phyloP scores from a whole-genome alignment of 139 green algal species.

The Desmodesmus armatus region DNA sequence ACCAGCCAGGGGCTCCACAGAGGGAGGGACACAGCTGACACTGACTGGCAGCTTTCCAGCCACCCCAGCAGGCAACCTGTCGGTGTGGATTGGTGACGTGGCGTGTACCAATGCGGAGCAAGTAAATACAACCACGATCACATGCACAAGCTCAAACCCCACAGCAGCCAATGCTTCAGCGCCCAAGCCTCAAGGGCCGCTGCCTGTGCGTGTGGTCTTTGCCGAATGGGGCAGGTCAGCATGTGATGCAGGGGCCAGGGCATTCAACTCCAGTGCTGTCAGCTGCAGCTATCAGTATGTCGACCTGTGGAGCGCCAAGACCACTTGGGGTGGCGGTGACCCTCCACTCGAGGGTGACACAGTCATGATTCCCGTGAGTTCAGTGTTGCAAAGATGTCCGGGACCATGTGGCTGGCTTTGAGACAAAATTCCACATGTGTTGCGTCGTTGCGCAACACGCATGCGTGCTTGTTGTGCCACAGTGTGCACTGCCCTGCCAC shows the following conservation, averaged over 20 bases:
- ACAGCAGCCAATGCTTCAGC: background rate
- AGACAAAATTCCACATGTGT: background rate
- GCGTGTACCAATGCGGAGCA: slow-evolving; percentile 35
- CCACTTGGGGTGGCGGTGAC: slow-evolving; percentile 69
- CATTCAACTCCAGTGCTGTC: background rate
- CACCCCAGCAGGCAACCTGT: background rate
- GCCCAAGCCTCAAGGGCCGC: slow-evolving; percentile 15
- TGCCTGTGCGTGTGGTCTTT: slow-evolving; percentile 13
- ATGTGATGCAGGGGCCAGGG: background rate
- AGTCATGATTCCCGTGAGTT: slow-evolving; percentile 58
- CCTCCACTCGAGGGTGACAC: slow-evolving; percentile 62
- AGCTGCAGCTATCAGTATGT: slow-evolving; percentile 54
- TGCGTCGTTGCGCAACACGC: background rate
- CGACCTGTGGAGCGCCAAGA: slow-evolving; percentile 69
- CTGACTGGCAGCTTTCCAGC: slow-evolving; percentile 44
- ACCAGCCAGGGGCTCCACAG: slow-evolving; percentile 60
- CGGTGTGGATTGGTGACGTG: slow-evolving; percentile 4
- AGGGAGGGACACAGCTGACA: slow-evolving; percentile 62
- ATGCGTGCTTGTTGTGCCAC: background rate
- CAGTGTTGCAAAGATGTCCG: no score
- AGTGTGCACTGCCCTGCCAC: slow-evolving; percentile 47
- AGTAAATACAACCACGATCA: slow-evolving; percentile 35
- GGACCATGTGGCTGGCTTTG: slow-evolving; percentile 2
- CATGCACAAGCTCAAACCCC: slow-evolving; percentile 43
- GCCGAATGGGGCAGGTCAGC: background rate